phyloP scores from a whole-genome alignment of 1,139 yeast species.

The Waltiozyma solani region DNA sequence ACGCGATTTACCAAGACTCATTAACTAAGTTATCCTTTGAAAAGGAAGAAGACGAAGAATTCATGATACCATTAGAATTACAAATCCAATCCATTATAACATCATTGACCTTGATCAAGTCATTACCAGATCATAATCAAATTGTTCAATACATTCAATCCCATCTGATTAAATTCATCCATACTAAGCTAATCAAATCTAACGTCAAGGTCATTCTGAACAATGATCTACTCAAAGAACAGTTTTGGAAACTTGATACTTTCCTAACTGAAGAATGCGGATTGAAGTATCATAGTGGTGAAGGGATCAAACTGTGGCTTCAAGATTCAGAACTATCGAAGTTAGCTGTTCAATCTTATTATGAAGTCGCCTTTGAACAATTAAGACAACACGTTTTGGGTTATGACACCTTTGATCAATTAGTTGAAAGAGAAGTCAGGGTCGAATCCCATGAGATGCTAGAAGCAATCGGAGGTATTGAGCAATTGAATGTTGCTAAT shows the following conservation, averaged over 20 bases:
- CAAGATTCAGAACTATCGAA: not conserved
- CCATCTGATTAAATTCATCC: not conserved
- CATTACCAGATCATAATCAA: too few relatives aligned
- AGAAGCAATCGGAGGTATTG: too few relatives aligned
- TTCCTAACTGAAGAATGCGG: constrained; percentile 4
- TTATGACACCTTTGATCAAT: not conserved
- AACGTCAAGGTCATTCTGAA: constrained; percentile 10
- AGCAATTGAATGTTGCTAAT: too few relatives aligned
- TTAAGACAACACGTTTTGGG: constrained; percentile 2
- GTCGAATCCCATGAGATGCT: too few relatives aligned
- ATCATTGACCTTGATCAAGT: too few relatives aligned
- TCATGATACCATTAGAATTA: too few relatives aligned
- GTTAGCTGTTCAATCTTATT: not conserved
- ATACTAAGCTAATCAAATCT: constrained; percentile 5
- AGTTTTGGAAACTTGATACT: constrained; percentile 10
- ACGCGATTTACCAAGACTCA: too few relatives aligned
- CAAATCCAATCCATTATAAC: too few relatives aligned
- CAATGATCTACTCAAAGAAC: constrained; percentile 3
- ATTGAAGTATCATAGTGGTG: not conserved
- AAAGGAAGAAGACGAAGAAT: too few relatives aligned
- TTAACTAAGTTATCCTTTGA: too few relatives aligned
- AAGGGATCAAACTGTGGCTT: not conserved
- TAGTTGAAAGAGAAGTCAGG: too few relatives aligned
- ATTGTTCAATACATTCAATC: too few relatives aligned
- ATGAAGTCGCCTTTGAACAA: not conserved